Base-by-base conservation (phyloP, 306 rosid species). In the Sicyos edulis region DNA sequence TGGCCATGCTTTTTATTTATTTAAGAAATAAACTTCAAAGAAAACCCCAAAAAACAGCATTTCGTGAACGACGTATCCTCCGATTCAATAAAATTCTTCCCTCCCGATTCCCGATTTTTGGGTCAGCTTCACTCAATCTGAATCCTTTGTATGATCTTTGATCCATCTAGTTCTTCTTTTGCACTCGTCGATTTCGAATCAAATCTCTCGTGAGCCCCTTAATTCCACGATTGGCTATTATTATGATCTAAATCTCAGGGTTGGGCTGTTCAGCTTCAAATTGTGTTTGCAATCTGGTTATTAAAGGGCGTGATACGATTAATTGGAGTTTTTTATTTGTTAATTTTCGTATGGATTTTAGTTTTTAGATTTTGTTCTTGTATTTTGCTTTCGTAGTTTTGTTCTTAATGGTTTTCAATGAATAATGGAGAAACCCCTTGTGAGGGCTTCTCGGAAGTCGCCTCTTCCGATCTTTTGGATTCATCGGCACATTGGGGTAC, bases 401-500 rank as follows among this genome's bases (percentile, higher is more conserved):
- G 42, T 69, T 26, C 51, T 14, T 20, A 10, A n/a, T n/a, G n/a
- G n/a, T n/a, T 78, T 66, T 20, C 71, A 68, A 86, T 84, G 82
- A 86, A 72, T 75, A 71, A 87, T 34, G 91, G 88, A 62, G 83
- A 83, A 77, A 76, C 74, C 50, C 53, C 73, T 76, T 44, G 68
- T 63, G 55, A 80, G 76, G 66, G 67, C 67, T 16, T 72, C 13
- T 57, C 66, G 20, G 78, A 74, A 63, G 57, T 52, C 70, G 47
- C 86, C 76, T 65, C 81, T 70, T 49, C 80, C 26, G 88, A 85
- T 77, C 85, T 80, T 37, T 76, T 82, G n/a, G 79, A 66, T 76
- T 75, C 89, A 14, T 78, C 81, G 34, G 56, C 75, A 64, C 60
- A 11, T 24, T 74, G 78, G 78, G 83, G 80, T 26, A 40, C 9